phyloP scores from a whole-genome alignment of 2,329 filamentous ascomycete species.

The Stagonosporopsis cucurbitacearum region DNA sequence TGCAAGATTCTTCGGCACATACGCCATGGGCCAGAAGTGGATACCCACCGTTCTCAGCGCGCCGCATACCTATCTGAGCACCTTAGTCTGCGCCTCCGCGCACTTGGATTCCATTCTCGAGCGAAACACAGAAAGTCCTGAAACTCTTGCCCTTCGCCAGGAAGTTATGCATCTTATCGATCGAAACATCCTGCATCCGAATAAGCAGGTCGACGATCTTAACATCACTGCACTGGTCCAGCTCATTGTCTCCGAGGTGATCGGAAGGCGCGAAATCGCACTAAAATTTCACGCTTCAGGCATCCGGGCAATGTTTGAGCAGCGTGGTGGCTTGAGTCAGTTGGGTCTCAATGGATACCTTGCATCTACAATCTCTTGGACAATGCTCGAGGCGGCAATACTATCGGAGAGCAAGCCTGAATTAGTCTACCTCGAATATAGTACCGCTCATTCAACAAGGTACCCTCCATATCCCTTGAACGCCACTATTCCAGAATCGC shows the following conservation, averaged over 20 bases:
- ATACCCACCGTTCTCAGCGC: slow-evolving; percentile 43
- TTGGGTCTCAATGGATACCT: slow-evolving; percentile 41
- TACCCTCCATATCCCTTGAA: slow-evolving; percentile 20
- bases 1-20: slow-evolving; percentile 42
- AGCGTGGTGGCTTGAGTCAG: slow-evolving; percentile 43
- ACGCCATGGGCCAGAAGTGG: slow-evolving; percentile 43
- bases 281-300: slow-evolving; percentile 39
- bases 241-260: slow-evolving; percentile 44
- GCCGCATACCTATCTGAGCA: slow-evolving; percentile 48
- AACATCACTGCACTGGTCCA: slow-evolving; percentile 48
- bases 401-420: slow-evolving; percentile 38
- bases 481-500: slow-evolving; percentile 44
- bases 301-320: slow-evolving; percentile 39
- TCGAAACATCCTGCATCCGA: slow-evolving; percentile 33
- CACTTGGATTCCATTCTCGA: slow-evolving; percentile 42
- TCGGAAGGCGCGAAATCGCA: slow-evolving; percentile 32
- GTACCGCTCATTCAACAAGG: slow-evolving; percentile 19
- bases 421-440: slow-evolving; percentile 38
- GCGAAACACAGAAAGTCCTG: slow-evolving; percentile 34
- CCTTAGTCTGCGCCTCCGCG: slow-evolving; percentile 44
- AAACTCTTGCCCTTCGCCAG: slow-evolving; percentile 39
- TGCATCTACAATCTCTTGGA: slow-evolving; percentile 43
- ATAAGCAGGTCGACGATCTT: slow-evolving; percentile 35
- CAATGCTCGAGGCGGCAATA: slow-evolving; percentile 41
- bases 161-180: slow-evolving; percentile 46